phyloP scores from a whole-genome alignment of 176 grass and related monocot genomes.

The Carex kokanica region DNA sequence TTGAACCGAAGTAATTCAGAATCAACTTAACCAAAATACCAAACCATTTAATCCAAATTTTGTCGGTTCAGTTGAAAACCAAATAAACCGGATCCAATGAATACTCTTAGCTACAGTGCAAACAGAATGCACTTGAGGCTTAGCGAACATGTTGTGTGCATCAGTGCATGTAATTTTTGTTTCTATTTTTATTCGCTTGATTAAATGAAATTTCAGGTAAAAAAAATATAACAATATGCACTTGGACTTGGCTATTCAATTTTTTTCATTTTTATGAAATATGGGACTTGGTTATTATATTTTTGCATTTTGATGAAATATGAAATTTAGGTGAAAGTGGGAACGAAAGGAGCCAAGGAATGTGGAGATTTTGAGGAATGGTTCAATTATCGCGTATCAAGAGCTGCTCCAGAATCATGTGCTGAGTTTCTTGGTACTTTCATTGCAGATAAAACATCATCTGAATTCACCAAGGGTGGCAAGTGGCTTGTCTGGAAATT shows the following conservation, averaged over 20 bases:
- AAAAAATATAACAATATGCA: neutral
- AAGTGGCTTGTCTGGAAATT: constrained; percentile 98
- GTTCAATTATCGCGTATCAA: constrained; percentile 92
- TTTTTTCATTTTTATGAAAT: no score
- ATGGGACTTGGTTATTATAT: neutral
- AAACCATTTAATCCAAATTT: no score
- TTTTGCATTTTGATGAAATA: neutral
- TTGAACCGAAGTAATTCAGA: no score
- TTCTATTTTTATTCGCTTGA: neutral
- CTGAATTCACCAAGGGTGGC: constrained; percentile 87
- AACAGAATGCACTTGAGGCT: no score
- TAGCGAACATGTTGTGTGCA: neutral
- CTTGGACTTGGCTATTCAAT: neutral
- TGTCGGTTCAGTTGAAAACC: no score
- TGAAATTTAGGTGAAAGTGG: constrained; percentile 58
- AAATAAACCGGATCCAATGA: no score
- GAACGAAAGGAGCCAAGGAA: constrained; percentile 66
- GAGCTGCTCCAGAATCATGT: constrained; percentile 77
- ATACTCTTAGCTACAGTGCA: no score
- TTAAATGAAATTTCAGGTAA: neutral
- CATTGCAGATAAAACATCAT: constrained; percentile 76
- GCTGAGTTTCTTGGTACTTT: constrained; percentile 92
- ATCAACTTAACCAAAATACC: no score
- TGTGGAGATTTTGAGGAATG: constrained; percentile 97
- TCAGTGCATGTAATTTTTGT: neutral